Evolutionary conservation across 2,329 filamentous ascomycete genomes (phyloP).

Genomic region (Fusarium drepaniforme): DNA sequence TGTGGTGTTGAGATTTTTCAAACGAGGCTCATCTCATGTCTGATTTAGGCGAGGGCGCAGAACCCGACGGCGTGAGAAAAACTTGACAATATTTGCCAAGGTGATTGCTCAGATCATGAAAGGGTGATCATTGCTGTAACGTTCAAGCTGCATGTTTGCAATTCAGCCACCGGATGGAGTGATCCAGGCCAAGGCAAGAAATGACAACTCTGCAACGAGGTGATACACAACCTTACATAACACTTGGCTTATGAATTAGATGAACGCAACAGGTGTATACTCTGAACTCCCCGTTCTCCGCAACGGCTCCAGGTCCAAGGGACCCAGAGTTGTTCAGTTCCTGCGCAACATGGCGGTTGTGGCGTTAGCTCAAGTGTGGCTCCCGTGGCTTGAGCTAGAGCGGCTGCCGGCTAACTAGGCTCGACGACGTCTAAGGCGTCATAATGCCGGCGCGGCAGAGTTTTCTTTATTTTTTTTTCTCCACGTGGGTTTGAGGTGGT

Average conservation of each 20-base stretch:
- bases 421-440: constrained; percentile 2
- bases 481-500: neutral
- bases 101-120: constrained; percentile 8
- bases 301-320: neutral
- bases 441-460: neutral
- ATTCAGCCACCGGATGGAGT: constrained; percentile 21
- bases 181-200: constrained; percentile 1
- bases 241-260: neutral
- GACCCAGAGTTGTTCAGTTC: neutral
- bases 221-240: neutral
- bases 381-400: neutral
- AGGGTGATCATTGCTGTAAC: neutral
- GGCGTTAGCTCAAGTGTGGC: constrained; percentile 19
- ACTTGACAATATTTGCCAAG: constrained; percentile 6
- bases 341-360: constrained; percentile 5
- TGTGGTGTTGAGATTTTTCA: constrained; percentile 7
- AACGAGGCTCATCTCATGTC: neutral
- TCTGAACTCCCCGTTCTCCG: neutral
- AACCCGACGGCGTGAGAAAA: neutral
- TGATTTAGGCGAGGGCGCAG: neutral
- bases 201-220: neutral
- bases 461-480: neutral
- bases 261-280: neutral
- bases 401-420: neutral
- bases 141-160: constrained; percentile 1